Conservation (phyloP, 768 basidiomycete genomes). For the Sporobolomyces phaffii region DNA sequence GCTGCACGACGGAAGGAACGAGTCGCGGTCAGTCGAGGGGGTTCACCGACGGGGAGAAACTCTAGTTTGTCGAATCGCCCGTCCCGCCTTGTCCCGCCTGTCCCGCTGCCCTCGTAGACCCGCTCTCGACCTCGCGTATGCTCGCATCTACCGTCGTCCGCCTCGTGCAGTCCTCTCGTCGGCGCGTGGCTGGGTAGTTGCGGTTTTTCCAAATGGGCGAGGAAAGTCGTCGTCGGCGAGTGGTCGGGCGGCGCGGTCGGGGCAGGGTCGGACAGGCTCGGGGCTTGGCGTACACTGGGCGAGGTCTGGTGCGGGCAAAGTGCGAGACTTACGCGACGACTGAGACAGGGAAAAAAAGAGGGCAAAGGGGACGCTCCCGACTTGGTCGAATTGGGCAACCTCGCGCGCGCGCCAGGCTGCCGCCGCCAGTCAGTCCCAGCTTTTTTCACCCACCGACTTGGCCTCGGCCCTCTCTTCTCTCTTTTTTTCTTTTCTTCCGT, state of each 20-base stretch:
- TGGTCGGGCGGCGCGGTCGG: not conserved
- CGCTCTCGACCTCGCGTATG: no score
- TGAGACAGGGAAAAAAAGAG: conserved; percentile 13
- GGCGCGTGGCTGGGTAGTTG: no score
- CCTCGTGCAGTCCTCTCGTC: no score
- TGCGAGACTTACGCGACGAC: conserved; percentile 11
- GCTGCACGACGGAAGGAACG: conserved; percentile 45
- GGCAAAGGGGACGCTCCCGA: not conserved
- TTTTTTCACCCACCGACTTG: not conserved
- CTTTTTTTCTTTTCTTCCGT: conserved; percentile 1
- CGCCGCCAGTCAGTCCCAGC: no score
- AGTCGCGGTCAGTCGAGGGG: not conserved
- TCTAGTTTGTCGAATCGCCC: no score
- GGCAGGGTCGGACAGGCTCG: not conserved
- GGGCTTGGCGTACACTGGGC: not conserved
- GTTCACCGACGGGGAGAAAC: no score
- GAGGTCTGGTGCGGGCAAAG: not conserved
- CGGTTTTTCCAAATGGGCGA: no score
- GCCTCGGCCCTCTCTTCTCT: not conserved
- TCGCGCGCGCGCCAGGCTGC: no score
- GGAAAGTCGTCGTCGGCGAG: not conserved
- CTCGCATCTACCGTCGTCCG: no score
- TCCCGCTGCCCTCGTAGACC: no score
- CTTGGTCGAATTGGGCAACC: not conserved
- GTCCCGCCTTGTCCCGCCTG: no score